phyloP scores from a whole-genome alignment of 2,329 filamentous ascomycete genomes.

The Cladosporium sp. region DNA sequence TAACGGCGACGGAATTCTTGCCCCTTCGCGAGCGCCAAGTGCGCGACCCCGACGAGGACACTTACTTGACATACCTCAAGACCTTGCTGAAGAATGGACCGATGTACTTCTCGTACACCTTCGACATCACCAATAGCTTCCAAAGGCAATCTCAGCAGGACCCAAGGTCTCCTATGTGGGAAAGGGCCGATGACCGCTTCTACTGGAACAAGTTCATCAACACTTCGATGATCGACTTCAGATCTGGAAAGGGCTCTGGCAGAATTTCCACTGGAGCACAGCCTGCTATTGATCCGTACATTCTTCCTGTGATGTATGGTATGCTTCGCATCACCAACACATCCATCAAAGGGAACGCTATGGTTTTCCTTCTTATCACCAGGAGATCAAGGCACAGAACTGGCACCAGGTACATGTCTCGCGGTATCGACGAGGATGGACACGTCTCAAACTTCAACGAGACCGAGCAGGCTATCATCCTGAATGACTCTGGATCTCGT shows the following conservation, averaged over 20 bases:
- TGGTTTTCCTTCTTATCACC: slow-evolving; percentile 84
- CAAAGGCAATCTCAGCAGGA: slow-evolving; percentile 83
- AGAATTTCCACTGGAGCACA: slow-evolving; percentile 64
- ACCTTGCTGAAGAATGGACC: slow-evolving; percentile 74
- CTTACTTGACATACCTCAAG: slow-evolving; percentile 76
- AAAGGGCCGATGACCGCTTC: slow-evolving; percentile 90
- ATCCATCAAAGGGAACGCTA: slow-evolving; percentile 71
- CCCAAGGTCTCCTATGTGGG: slow-evolving; percentile 71
- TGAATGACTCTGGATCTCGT: slow-evolving; percentile 71
- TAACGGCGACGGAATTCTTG: slow-evolving; percentile 84
- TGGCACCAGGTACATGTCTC: slow-evolving; percentile 90
- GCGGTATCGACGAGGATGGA: slow-evolving; percentile 86
- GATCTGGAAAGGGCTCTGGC: slow-evolving; percentile 52
- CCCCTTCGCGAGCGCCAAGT: slow-evolving; percentile 88
- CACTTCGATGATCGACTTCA: slow-evolving; percentile 85
- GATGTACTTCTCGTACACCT: slow-evolving; percentile 97
- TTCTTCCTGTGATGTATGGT: slow-evolving; percentile 91
- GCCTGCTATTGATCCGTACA: slow-evolving; percentile 77
- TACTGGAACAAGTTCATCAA: slow-evolving; percentile 97
- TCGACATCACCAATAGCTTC: slow-evolving; percentile 94
- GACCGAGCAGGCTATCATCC: slow-evolving; percentile 84
- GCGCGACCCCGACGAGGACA: slow-evolving; percentile 89
- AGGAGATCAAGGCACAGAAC: slow-evolving; percentile 80
- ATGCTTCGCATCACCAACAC: slow-evolving; percentile 90
- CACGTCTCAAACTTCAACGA: slow-evolving; percentile 99